phyloP scores from a whole-genome alignment of 73 alveolate genomes.

The Diophrys sp. region DNA sequence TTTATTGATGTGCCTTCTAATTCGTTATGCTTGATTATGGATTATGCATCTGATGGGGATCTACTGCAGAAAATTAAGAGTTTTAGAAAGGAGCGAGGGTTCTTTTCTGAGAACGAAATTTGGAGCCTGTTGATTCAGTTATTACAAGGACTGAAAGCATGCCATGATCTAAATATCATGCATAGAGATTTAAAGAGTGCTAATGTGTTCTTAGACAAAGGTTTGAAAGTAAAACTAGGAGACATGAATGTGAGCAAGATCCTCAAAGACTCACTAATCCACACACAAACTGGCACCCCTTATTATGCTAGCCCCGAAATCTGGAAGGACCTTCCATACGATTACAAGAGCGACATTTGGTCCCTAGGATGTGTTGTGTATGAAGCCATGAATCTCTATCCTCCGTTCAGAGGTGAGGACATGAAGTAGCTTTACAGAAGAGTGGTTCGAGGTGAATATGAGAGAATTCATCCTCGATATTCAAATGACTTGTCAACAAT shows the following conservation, averaged over 20 bases:
- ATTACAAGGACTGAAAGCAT: conserved; percentile 36
- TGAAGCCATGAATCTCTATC: conserved; percentile 9
- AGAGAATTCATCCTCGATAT: too few species aligned
- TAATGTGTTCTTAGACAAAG: too few species aligned
- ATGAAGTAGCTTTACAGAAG: background rate
- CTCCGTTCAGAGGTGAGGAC: conserved; percentile 11
- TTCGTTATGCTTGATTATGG: conserved; percentile 11
- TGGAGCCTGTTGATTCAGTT: conserved; percentile 67
- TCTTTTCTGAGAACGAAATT: conserved; percentile 63
- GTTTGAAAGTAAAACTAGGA: conserved; percentile 71
- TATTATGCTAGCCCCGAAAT: conserved; percentile 67
- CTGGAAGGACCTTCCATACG: conserved; percentile 34
- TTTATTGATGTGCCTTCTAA: conserved; percentile 1
- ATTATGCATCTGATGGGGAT: conserved; percentile 19
- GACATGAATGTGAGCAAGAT: conserved; percentile 77
- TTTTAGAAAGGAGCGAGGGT: too few species aligned
- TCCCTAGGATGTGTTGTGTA: conserved; percentile 19
- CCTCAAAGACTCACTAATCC: conserved; percentile 46
- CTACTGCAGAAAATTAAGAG: conserved; percentile 5
- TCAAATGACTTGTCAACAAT: too few species aligned
- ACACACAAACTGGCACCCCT: conserved; percentile 80
- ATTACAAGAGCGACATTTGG: conserved; percentile 17
- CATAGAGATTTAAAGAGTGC: too few species aligned
- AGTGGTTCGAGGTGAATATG: too few species aligned
- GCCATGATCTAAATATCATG: conserved; percentile 48